Evolutionary conservation across 208 protist genomes (phyloP).

Genomic region (Trichomonas tenax): DNA sequence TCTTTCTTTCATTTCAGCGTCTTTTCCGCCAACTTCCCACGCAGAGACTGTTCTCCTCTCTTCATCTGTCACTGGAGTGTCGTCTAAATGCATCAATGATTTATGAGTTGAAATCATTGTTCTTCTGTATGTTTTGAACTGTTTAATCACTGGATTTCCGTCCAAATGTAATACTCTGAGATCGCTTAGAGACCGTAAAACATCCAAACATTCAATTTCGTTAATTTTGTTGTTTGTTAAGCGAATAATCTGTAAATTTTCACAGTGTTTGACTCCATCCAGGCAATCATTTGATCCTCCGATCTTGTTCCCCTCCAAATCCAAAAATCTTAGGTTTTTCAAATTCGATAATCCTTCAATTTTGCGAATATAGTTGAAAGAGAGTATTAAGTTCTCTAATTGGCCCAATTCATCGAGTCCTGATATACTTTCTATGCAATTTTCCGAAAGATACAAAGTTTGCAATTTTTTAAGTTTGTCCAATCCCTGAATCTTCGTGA

Average conservation of each 20-base stretch:
- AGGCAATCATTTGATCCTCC: no score
- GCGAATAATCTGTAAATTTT: background rate
- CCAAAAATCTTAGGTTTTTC: background rate
- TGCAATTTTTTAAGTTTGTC: background rate
- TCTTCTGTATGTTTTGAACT: background rate
- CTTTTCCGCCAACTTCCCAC: background rate
- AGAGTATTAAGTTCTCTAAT: background rate
- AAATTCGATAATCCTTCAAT: background rate
- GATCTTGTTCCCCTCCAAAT: background rate
- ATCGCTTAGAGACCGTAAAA: background rate
- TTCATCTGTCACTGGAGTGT: background rate
- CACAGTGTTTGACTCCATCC: background rate
- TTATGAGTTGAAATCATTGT: background rate
- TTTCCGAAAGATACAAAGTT: background rate
- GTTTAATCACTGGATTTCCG: background rate
- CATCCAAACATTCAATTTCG: background rate
- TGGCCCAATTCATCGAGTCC: background rate
- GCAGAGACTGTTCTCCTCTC: background rate
- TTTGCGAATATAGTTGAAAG: background rate
- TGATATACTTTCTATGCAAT: background rate
- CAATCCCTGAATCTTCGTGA: background rate
- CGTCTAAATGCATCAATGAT: background rate
- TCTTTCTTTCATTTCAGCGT: slow-evolving; percentile 22
- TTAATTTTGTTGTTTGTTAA: background rate
- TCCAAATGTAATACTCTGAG: background rate